phyloP scores from a whole-genome alignment of 805 yeast species.

The Candida sithepensis region DNA sequence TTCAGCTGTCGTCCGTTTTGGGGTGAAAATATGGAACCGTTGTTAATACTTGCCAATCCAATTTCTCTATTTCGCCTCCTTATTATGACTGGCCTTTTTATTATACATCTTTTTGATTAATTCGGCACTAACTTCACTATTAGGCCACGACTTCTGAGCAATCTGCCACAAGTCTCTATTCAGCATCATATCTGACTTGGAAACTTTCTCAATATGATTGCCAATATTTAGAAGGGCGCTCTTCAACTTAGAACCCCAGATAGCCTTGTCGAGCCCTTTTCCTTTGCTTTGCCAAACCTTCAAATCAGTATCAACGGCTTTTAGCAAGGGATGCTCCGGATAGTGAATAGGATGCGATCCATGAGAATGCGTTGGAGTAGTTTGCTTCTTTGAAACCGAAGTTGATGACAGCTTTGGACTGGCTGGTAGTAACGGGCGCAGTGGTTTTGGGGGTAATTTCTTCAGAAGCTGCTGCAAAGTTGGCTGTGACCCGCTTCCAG shows the following conservation, averaged over 20 bases:
- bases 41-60: too few relatives aligned
- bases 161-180: slow-evolving; percentile 29
- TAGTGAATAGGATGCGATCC: not conserved
- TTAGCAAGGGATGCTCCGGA: slow-evolving; percentile 21
- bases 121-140: slow-evolving; percentile 28
- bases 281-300: slow-evolving; percentile 31
- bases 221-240: slow-evolving; percentile 29
- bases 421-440: not conserved
- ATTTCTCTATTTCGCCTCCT: slow-evolving; percentile 1
- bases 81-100: slow-evolving; percentile 22
- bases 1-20: too few relatives aligned
- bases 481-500: slow-evolving; percentile 10
- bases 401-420: slow-evolving; percentile 1
- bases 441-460: slow-evolving; percentile 13
- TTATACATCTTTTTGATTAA: slow-evolving; percentile 31
- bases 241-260: slow-evolving; percentile 30
- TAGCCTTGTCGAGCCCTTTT: slow-evolving; percentile 29
- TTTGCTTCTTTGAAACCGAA: slow-evolving; percentile 2
- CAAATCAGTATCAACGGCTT: slow-evolving; percentile 27
- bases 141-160: slow-evolving; percentile 34
- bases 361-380: slow-evolving; percentile 13
- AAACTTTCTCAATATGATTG: slow-evolving; percentile 26
- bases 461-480: slow-evolving; percentile 21
- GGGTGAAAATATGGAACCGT: not conserved
- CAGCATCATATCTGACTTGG: slow-evolving; percentile 15